Percentiles rank a stretch among this genome's conserved stretches.
Conservation (phyloP, 768 basidiomycete genomes). For the Auriscalpium orientale region DNA sequence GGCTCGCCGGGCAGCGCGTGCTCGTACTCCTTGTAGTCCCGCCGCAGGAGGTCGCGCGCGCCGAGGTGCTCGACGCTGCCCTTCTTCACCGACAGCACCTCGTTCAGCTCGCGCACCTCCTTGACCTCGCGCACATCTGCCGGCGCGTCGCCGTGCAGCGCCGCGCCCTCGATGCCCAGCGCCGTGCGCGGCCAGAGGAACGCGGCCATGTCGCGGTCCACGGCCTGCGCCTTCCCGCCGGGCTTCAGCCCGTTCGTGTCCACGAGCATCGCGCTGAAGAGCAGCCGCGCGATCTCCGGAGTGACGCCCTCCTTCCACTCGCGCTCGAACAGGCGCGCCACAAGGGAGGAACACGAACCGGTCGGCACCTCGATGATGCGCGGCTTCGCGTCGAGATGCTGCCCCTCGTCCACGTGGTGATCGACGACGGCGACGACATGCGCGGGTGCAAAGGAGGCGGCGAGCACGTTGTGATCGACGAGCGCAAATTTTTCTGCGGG, state of each 20-base stretch:
- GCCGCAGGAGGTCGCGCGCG: slow-evolving; percentile 70
- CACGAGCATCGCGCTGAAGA: slow-evolving; percentile 67
- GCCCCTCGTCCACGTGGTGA: slow-evolving; percentile 84
- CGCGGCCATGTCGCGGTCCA: slow-evolving; percentile 57
- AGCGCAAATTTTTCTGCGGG: slow-evolving; percentile 57
- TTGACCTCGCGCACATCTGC: slow-evolving; percentile 27
- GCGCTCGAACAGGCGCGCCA: slow-evolving; percentile 34
- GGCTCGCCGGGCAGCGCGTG: slow-evolving; percentile 30
- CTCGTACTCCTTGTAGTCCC: slow-evolving; percentile 93
- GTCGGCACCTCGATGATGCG: slow-evolving; percentile 55
- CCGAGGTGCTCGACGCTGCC: slow-evolving; percentile 55
- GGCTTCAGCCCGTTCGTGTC: slow-evolving; percentile 78
- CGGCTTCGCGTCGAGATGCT: slow-evolving; percentile 55
- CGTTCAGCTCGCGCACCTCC: slow-evolving; percentile 42
- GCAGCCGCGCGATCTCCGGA: slow-evolving; percentile 14
- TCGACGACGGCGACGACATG: slow-evolving; percentile 75
- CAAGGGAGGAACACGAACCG: slow-evolving; percentile 72
- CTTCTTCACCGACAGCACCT: slow-evolving; percentile 51
- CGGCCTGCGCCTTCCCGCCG: slow-evolving; percentile 65
- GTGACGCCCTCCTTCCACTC: slow-evolving; percentile 14
- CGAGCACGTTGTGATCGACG: slow-evolving; percentile 86
- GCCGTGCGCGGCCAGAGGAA: slow-evolving; percentile 59
- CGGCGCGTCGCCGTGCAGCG: slow-evolving; percentile 16
- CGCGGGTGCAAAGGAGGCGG: slow-evolving; percentile 28
- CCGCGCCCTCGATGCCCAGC: slow-evolving; percentile 20